Percentiles rank a stretch among this genome's conserved stretches.
These are phyloP conservation scores for Tricholoma flavovirens DNA, from an alignment of 768 basidiomycete species.

Conservation along the genomic window DNA sequence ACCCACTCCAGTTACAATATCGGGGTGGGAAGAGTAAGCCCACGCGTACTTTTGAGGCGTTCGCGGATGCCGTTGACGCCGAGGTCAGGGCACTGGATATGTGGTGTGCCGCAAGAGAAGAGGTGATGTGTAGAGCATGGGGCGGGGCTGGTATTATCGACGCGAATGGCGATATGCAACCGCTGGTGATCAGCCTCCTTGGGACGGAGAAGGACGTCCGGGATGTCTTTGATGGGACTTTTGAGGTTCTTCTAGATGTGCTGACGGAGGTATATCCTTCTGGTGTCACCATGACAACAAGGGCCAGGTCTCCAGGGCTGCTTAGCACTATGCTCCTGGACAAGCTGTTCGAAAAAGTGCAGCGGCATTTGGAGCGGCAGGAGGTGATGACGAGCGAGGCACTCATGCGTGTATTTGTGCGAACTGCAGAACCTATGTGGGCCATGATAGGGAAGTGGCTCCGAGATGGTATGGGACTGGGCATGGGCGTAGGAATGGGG, in stretches of 20 bases:
- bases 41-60: conserved; percentile 71
- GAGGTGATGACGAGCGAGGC: conserved; percentile 49
- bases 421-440: conserved; percentile 69
- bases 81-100: conserved; percentile 53
- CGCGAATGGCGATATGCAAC: conserved; percentile 24
- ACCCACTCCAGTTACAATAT: conserved; percentile 7
- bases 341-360: conserved; percentile 48
- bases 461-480: conserved; percentile 60
- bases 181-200: conserved; percentile 61
- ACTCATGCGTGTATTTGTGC: conserved; percentile 57
- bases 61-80: conserved; percentile 65
- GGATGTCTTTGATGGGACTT: conserved; percentile 52
- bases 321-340: conserved; percentile 59
- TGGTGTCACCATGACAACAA: conserved; percentile 15
- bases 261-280: conserved; percentile 29
- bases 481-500: conserved; percentile 27
- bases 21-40: conserved; percentile 11
- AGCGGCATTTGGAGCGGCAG: conserved; percentile 54
- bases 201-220: conserved; percentile 53
- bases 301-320: conserved; percentile 39
- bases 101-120: conserved; percentile 71
- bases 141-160: conserved; percentile 28
- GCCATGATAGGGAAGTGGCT: conserved; percentile 67
- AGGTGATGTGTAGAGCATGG: conserved; percentile 55
- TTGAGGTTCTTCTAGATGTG: conserved; percentile 50